A percentile compares a stretch with the other conserved stretches of the same genome.
These are phyloP conservation scores for Emericellopsis terricola DNA, from an alignment of 495 filamentous ascomycete species.

Conservation along the genomic window DNA sequence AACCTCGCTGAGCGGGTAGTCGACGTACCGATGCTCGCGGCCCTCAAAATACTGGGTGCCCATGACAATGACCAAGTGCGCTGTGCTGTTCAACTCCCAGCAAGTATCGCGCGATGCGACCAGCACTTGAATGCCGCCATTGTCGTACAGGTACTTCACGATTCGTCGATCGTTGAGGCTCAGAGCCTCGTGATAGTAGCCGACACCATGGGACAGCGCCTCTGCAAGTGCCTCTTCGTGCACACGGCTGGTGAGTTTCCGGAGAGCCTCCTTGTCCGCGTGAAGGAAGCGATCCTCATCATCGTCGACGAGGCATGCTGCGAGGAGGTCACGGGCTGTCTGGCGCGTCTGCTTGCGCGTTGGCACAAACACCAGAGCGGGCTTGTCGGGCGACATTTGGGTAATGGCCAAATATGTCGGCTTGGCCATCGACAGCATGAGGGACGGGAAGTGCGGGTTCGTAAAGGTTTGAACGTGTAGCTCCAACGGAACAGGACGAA, in stretches of 20 bases:
- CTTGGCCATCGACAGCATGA: constrained; percentile 97
- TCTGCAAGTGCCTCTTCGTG: constrained; percentile 78
- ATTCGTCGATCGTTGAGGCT: constrained; percentile 80
- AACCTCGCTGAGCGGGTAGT: constrained; percentile 91
- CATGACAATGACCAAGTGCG: constrained; percentile 90
- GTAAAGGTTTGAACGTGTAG: constrained; percentile 91
- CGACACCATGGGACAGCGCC: constrained; percentile 87
- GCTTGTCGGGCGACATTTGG: constrained; percentile 72
- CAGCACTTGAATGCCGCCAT: constrained; percentile 85
- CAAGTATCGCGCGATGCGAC: constrained; percentile 88
- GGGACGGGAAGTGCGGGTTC: constrained; percentile 89
- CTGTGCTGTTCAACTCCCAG: constrained; percentile 83
- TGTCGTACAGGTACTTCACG: constrained; percentile 74
- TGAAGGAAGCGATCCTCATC: constrained; percentile 90
- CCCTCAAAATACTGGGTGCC: constrained; percentile 98
- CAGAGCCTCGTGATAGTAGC: constrained; percentile 92
- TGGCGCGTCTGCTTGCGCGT: constrained; percentile 80
- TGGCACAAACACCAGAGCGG: constrained; percentile 79
- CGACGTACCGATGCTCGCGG: constrained; percentile 90
- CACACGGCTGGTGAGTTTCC: constrained; percentile 61
- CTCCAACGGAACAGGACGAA: constrained; percentile 73
- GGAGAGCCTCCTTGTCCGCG: constrained; percentile 59
- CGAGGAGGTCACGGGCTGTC: constrained; percentile 76
- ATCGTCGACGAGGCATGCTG: constrained; percentile 69
- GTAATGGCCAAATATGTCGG: constrained; percentile 75